Percentiles rank a stretch among this genome's conserved stretches.
These are phyloP conservation scores for Candida sp. DNA, from an alignment of 1,139 yeast species.

Conservation along the genomic window DNA sequence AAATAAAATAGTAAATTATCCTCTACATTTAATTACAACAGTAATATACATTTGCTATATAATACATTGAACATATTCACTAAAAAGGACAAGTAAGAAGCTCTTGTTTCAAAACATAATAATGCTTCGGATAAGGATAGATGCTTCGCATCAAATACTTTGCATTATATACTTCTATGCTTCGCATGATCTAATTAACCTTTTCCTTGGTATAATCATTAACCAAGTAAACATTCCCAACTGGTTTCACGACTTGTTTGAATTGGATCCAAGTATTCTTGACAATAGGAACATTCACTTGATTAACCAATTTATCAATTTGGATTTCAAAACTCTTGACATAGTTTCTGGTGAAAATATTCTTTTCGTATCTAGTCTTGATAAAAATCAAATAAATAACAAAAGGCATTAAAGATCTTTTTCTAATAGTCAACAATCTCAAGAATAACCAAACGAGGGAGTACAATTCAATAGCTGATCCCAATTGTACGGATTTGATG, in stretches of 20 bases:
- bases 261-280: constrained; percentile 60
- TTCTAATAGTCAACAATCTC: constrained; percentile 59
- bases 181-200: constrained; percentile 4
- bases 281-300: constrained; percentile 57
- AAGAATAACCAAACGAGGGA: constrained; percentile 48
- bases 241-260: constrained; percentile 44
- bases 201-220: constrained; percentile 34
- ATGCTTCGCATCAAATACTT: too few relatives aligned
- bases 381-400: constrained; percentile 61
- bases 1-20: too few relatives aligned
- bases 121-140: too few relatives aligned
- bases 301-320: constrained; percentile 60
- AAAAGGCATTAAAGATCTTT: constrained; percentile 61
- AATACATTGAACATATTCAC: too few relatives aligned
- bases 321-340: constrained; percentile 71
- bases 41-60: too few relatives aligned
- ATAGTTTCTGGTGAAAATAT: constrained; percentile 68
- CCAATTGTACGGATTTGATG: constrained; percentile 66
- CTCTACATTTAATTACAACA: too few relatives aligned
- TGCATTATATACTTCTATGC: not conserved
- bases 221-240: constrained; percentile 29
- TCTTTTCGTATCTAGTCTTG: constrained; percentile 75
- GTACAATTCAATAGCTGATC: constrained; percentile 67
- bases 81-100: too few relatives aligned
- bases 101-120: too few relatives aligned